phyloP scores from a whole-genome alignment of 2,329 filamentous ascomycete species.

The Elsinoe perseae region DNA sequence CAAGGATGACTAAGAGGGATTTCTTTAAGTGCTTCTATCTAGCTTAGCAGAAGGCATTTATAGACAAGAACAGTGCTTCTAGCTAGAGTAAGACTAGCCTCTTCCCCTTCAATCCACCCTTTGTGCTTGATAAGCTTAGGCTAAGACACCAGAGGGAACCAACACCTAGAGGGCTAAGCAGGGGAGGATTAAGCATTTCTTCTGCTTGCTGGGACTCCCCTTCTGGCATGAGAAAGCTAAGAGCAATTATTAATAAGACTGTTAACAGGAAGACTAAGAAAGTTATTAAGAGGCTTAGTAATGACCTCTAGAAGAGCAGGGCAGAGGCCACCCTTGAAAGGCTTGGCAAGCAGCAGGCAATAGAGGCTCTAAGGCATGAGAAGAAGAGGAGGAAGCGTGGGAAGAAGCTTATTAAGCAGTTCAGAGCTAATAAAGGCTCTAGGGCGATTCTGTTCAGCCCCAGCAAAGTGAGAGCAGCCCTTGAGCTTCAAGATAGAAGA shows the following conservation, averaged over 20 bases:
- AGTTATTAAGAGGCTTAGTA: too few species aligned
- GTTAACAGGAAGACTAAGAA: too few species aligned
- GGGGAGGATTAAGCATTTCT: background rate
- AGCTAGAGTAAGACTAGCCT: constrained; percentile 19
- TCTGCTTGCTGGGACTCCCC: background rate
- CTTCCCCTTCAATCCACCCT: constrained; percentile 18
- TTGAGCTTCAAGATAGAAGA: too few species aligned
- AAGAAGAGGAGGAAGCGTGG: too few species aligned
- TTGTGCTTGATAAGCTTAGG: background rate
- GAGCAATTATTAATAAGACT: background rate
- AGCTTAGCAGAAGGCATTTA: constrained; percentile 18
- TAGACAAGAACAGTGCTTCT: constrained; percentile 16
- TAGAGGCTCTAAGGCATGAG: too few species aligned
- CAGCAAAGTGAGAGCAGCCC: too few species aligned
- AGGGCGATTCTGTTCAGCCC: too few species aligned
- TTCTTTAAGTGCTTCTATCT: constrained; percentile 19
- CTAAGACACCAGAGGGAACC: background rate
- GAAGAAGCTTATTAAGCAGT: too few species aligned
- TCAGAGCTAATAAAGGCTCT: too few species aligned
- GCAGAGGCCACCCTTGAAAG: too few species aligned
- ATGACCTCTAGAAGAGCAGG: too few species aligned
- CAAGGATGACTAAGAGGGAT: constrained; percentile 18
- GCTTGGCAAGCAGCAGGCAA: too few species aligned
- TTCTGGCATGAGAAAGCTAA: background rate
- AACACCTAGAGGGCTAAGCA: background rate